Evolutionary conservation across 2,329 filamentous ascomycete species (phyloP).

Genomic region (Cladosporium sp.): DNA sequence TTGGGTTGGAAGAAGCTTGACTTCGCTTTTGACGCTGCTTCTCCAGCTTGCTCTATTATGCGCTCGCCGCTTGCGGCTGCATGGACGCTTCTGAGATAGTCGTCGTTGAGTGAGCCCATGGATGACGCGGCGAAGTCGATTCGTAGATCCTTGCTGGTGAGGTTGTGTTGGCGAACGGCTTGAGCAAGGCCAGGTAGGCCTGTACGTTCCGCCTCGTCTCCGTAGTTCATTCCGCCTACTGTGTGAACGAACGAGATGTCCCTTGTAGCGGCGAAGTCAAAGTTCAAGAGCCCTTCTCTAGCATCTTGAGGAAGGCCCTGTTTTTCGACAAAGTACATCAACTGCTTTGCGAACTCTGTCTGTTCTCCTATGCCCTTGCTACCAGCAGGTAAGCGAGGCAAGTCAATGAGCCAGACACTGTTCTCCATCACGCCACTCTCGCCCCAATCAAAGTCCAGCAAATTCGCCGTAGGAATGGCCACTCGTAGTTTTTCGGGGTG

Average conservation of each 20-base stretch:
- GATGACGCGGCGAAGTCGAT: constrained; percentile 74
- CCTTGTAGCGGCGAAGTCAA: constrained; percentile 73
- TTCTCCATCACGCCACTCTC: constrained; percentile 83
- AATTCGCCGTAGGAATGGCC: constrained; percentile 81
- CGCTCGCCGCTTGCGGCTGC: constrained; percentile 51
- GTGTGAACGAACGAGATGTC: constrained; percentile 78
- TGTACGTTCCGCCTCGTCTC: constrained; percentile 43
- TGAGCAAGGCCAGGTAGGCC: constrained; percentile 71
- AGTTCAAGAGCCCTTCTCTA: constrained; percentile 64
- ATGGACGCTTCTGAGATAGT: constrained; percentile 59
- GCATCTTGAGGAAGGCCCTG: constrained; percentile 62
- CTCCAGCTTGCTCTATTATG: constrained; percentile 14
- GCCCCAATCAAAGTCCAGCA: constrained; percentile 85
- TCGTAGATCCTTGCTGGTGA: constrained; percentile 35
- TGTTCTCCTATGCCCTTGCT: constrained; percentile 27
- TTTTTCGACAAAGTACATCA: constrained; percentile 65
- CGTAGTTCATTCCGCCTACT: constrained; percentile 46
- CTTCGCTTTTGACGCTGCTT: constrained; percentile 14
- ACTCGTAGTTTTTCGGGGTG: constrained; percentile 68
- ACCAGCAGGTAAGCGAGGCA: constrained; percentile 55
- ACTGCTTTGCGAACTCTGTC: constrained; percentile 62
- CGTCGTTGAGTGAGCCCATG: constrained; percentile 67
- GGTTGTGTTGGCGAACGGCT: constrained; percentile 59
- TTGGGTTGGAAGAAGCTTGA: constrained; percentile 15
- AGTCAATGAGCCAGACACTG: constrained; percentile 84